A percentile compares a stretch with the other conserved stretches of the same genome.
Evolutionary conservation across 768 basidiomycete genomes (phyloP).

Genomic region (Lactarius pseudohatsudake): DNA sequence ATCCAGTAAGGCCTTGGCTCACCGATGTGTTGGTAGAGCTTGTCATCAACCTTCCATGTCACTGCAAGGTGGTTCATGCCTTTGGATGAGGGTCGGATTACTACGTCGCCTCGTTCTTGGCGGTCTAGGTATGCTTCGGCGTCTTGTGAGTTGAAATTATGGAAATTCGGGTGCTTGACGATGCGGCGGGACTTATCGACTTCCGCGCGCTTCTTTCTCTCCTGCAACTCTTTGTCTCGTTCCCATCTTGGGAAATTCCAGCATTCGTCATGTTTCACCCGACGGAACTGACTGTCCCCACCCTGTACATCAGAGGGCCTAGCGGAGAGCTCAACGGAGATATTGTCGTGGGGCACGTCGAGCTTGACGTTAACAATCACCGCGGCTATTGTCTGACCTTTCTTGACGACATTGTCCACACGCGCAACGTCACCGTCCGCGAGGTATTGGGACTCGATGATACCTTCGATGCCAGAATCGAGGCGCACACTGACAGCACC

Average conservation of each 20-base stretch:
- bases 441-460: conserved; percentile 61
- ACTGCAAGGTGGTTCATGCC: conserved; percentile 92
- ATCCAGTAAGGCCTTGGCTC: conserved; percentile 31
- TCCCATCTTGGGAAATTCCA: conserved; percentile 69
- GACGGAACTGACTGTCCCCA: conserved; percentile 64
- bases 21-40: conserved; percentile 96
- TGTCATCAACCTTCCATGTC: conserved; percentile 98
- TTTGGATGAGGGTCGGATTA: conserved; percentile 94
- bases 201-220: conserved; percentile 82
- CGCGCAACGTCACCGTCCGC: conserved; percentile 45
- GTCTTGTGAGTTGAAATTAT: conserved; percentile 86
- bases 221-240: conserved; percentile 69
- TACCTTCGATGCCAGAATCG: conserved; percentile 92
- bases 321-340: conserved; percentile 74
- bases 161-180: conserved; percentile 98
- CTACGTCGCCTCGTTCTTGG: conserved; percentile 92
- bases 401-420: conserved; percentile 53
- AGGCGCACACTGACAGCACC: conserved; percentile 65
- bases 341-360: conserved; percentile 56
- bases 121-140: conserved; percentile 88
- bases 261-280: conserved; percentile 54
- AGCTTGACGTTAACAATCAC: conserved; percentile 75
- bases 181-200: conserved; percentile 77
- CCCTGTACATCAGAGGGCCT: conserved; percentile 58
- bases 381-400: conserved; percentile 77